phyloP scores from a whole-genome alignment of 805 yeast genomes.

The Pichia ethanolica region DNA sequence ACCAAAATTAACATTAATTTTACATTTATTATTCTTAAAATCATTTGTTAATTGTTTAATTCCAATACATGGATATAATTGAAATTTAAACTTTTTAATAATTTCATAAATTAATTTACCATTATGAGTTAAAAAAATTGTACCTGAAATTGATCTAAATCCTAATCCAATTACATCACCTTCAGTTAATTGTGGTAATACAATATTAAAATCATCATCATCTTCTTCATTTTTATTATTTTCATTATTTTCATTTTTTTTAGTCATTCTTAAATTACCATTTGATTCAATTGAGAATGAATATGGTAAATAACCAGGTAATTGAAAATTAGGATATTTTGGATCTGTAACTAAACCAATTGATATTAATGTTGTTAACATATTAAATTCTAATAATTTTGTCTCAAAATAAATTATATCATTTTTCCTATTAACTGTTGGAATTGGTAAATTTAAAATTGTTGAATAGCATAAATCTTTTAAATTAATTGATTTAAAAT shows the following conservation, averaged over 20 bases:
- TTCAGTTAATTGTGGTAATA: constrained; percentile 44
- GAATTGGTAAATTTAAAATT: constrained; percentile 27
- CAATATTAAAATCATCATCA: constrained; percentile 34
- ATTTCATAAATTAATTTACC: constrained; percentile 48
- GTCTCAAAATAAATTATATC: constrained; percentile 65
- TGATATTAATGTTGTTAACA: constrained; percentile 45
- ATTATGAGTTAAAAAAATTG: constrained; percentile 47
- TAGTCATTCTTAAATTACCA: constrained; percentile 53
- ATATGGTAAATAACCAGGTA: constrained; percentile 67
- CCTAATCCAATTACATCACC: constrained; percentile 54
- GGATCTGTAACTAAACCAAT: constrained; percentile 68
- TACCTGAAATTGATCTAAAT: constrained; percentile 39
- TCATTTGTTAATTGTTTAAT: constrained; percentile 28
- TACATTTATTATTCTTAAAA: constrained; percentile 38
- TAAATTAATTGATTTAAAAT: constrained; percentile 18
- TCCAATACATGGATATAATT: constrained; percentile 49
- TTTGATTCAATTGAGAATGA: constrained; percentile 68
- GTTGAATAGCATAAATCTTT: constrained; percentile 15
- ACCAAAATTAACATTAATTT: constrained; percentile 66
- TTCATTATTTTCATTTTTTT: neutral
- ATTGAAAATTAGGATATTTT: constrained; percentile 57
- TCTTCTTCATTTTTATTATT: constrained; percentile 32
- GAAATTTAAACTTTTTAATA: constrained; percentile 40
- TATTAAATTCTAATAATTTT: constrained; percentile 36
- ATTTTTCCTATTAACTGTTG: constrained; percentile 29